A percentile compares a stretch with the other conserved stretches of the same genome.
Evolutionary conservation across 768 basidiomycete genomes (phyloP).

Genomic region (Collybia mongolica): DNA sequence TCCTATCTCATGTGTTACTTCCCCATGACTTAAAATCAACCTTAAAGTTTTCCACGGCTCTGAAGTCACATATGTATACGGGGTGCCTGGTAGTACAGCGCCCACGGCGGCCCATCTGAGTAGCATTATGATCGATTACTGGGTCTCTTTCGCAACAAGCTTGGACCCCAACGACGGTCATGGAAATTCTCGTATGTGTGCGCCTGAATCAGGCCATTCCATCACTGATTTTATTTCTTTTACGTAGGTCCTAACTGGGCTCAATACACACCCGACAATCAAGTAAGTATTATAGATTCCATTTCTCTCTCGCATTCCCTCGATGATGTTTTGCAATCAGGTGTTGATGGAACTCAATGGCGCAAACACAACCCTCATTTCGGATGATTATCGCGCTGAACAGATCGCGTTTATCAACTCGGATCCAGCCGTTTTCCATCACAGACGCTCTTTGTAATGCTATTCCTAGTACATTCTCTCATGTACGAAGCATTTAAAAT

Average conservation of each 20-base stretch:
- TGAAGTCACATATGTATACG: conserved; percentile 31
- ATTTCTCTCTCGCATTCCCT: background rate
- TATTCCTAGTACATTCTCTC: background rate
- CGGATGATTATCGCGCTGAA: conserved; percentile 23
- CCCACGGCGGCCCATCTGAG: conserved; percentile 24
- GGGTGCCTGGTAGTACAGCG: conserved; percentile 13
- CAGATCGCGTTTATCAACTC: conserved; percentile 25
- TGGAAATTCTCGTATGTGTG: conserved; percentile 28
- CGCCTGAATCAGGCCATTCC: background rate
- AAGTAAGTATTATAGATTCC: background rate
- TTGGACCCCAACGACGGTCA: conserved; percentile 43
- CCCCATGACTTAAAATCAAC: background rate
- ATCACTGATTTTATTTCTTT: background rate
- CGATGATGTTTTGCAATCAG: conserved; percentile 5
- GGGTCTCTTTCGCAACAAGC: conserved; percentile 44
- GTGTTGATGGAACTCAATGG: conserved; percentile 25
- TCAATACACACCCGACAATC: conserved; percentile 15
- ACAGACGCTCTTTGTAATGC: conserved; percentile 13
- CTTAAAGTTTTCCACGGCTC: conserved; percentile 26
- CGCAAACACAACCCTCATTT: conserved; percentile 21
- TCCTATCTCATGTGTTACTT: background rate
- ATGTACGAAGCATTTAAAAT: too few relatives aligned
- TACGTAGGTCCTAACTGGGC: conserved; percentile 19
- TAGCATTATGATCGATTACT: conserved; percentile 38
- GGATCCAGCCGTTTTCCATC: conserved; percentile 20